phyloP scores from a whole-genome alignment of 2,329 filamentous ascomycete species.

The Ceratocystis lukuohia region DNA sequence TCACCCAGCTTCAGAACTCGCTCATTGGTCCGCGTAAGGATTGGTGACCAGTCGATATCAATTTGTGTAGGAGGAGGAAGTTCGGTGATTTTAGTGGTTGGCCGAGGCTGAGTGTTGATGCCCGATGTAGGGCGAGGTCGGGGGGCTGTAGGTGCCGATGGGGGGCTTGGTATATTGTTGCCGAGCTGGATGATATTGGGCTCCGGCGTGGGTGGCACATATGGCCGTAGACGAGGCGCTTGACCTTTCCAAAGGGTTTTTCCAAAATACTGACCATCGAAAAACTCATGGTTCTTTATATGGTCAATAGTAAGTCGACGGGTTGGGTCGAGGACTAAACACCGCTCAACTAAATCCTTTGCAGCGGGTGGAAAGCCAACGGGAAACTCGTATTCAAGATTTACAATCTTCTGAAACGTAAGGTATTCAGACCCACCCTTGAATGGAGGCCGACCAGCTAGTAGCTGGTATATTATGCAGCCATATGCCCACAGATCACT shows the following conservation, averaged over 20 bases:
- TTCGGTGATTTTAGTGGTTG: conserved; percentile 80
- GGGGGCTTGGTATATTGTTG: background rate
- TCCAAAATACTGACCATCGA: conserved; percentile 75
- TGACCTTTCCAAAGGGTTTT: conserved; percentile 78
- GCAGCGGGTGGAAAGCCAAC: conserved; percentile 74
- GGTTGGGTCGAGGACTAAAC: conserved; percentile 77
- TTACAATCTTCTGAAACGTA: conserved; percentile 97
- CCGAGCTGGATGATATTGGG: conserved; percentile 56
- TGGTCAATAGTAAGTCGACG: conserved; percentile 82
- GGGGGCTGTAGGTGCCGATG: conserved; percentile 1
- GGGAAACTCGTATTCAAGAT: conserved; percentile 86
- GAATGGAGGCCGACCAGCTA: conserved; percentile 93
- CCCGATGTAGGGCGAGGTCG: conserved; percentile 16
- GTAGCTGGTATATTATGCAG: conserved; percentile 90
- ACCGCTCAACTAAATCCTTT: conserved; percentile 76
- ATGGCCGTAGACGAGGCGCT: conserved; percentile 73
- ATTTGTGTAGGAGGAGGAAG: conserved; percentile 91
- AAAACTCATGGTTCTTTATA: conserved; percentile 93
- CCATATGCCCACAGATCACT: conserved; percentile 98
- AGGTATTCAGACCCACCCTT: conserved; percentile 92
- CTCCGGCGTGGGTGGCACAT: conserved; percentile 63
- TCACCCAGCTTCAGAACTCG: conserved; percentile 91
- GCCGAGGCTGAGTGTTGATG: conserved; percentile 40
- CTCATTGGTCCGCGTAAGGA: conserved; percentile 80
- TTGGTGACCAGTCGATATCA: conserved; percentile 97